A percentile compares a stretch with the other conserved stretches of the same genome.
phyloP scores from a whole-genome alignment of 2,329 filamentous ascomycete species.

The Cladosporium phlei region DNA sequence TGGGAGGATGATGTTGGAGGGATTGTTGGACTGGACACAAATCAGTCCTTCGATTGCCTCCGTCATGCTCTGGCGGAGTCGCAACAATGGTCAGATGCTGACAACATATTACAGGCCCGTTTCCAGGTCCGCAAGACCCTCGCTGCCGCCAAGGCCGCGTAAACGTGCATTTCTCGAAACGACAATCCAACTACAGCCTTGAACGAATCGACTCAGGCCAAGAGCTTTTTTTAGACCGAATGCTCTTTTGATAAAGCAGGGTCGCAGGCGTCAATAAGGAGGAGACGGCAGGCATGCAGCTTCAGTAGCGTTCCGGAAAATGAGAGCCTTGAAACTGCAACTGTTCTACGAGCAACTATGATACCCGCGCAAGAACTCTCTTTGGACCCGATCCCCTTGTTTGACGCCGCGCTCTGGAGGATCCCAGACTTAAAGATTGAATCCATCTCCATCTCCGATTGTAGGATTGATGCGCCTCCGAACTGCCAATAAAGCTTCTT shows the following conservation, averaged over 20 bases:
- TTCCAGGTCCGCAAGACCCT: conserved; percentile 97
- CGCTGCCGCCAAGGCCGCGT: conserved; percentile 74
- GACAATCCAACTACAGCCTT: conserved; percentile 11
- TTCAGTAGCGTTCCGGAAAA: conserved; percentile 13
- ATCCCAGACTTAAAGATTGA: background rate
- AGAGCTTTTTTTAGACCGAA: conserved; percentile 12
- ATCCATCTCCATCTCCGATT: no score
- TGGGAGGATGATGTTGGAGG: background rate
- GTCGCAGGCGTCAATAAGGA: conserved; percentile 13
- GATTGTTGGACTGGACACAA: no score
- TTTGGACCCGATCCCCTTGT: background rate
- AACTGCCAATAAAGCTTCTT: no score
- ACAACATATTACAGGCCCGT: conserved; percentile 54
- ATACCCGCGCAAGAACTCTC: conserved; percentile 9
- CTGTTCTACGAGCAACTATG: conserved; percentile 11
- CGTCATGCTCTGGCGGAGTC: no score
- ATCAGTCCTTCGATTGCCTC: no score
- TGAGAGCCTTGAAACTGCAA: conserved; percentile 13
- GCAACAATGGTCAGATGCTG: no score
- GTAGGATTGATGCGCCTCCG: no score
- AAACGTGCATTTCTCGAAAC: conserved; percentile 10
- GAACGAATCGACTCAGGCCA: conserved; percentile 11
- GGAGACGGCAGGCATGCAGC: conserved; percentile 13
- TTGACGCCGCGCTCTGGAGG: conserved; percentile 1
- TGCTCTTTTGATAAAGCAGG: conserved; percentile 12